Evolutionary conservation across 2,329 filamentous ascomycete species (phyloP).

Genomic region (Shiraia sp.): DNA sequence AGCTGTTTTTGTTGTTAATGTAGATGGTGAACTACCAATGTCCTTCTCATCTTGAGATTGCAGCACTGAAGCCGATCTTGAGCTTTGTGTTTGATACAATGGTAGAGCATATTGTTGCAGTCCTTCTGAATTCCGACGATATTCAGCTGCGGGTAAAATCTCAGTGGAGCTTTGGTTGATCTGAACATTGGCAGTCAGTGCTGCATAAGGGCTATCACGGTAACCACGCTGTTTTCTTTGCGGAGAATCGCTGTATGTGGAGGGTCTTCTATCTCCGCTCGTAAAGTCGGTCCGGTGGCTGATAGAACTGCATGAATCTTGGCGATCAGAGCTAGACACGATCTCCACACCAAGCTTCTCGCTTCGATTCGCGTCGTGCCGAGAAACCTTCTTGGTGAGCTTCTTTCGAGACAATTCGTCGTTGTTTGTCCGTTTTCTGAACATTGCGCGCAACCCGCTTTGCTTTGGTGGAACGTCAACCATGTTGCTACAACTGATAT

Average conservation of each 20-base stretch:
- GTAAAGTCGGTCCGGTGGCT: slow-evolving; percentile 17
- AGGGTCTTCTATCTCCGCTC: slow-evolving; percentile 9
- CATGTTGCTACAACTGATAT: slow-evolving; percentile 11
- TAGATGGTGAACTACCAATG: slow-evolving; percentile 3
- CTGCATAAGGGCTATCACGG: slow-evolving; percentile 25
- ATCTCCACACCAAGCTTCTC: slow-evolving; percentile 10
- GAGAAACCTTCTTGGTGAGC: slow-evolving; percentile 27
- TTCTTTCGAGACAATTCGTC: slow-evolving; percentile 23
- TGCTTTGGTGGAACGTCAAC: slow-evolving; percentile 22
- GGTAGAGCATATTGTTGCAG: slow-evolving; percentile 25
- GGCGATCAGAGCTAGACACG: slow-evolving; percentile 16
- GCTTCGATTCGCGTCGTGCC: slow-evolving; percentile 10
- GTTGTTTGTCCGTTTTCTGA: slow-evolving; percentile 22
- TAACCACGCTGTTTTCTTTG: slow-evolving; percentile 9
- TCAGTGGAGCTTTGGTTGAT: slow-evolving; percentile 3
- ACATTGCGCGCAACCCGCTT: slow-evolving; percentile 24
- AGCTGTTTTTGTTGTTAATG: slow-evolving; percentile 9
- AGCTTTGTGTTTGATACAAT: slow-evolving; percentile 18
- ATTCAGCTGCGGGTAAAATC: slow-evolving; percentile 14
- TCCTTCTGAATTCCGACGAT: slow-evolving; percentile 31
- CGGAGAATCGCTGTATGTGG: slow-evolving; percentile 14
- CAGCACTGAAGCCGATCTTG: slow-evolving; percentile 20
- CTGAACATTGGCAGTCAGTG: slow-evolving; percentile 3
- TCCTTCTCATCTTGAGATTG: slow-evolving; percentile 10
- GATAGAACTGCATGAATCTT: slow-evolving; percentile 30